Evolutionary conservation across 1,284 basidiomycete species (phyloP).

Genomic region (Cutaneotrichosporon cutaneum): DNA sequence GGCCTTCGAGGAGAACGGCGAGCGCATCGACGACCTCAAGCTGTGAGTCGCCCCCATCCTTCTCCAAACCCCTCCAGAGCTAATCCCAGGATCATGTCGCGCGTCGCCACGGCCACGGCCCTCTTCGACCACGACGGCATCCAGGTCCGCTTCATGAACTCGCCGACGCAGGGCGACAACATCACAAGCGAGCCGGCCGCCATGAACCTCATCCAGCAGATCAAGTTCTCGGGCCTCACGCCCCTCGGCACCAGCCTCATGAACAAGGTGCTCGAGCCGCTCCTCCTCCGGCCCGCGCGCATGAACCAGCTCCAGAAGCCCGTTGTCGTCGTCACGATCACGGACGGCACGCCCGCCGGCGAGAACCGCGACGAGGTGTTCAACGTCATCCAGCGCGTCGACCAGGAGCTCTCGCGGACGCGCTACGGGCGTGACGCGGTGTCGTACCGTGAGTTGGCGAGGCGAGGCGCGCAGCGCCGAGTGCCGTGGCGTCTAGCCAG

Average conservation of each 20-base stretch:
- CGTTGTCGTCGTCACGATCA: conserved; percentile 53
- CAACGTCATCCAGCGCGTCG: conserved; percentile 52
- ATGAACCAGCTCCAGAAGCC: conserved; percentile 53
- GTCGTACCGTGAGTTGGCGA: conserved; percentile 52
- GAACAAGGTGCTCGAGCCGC: conserved; percentile 55
- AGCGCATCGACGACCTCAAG: conserved; percentile 55
- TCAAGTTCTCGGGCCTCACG: conserved; percentile 56
- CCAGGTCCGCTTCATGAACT: conserved; percentile 56
- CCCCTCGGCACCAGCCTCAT: conserved; percentile 53
- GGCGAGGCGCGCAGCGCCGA: neutral
- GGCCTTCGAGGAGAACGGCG: conserved; percentile 53
- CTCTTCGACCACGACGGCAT: conserved; percentile 57
- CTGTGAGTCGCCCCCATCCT: conserved; percentile 31
- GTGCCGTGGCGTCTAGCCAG: too few species aligned
- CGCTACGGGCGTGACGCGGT: conserved; percentile 55
- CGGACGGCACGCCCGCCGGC: conserved; percentile 54
- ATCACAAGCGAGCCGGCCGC: conserved; percentile 52
- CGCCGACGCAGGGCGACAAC: conserved; percentile 53
- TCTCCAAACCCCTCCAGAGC: too few species aligned
- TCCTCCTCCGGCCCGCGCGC: conserved; percentile 53
- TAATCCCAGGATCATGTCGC: conserved; percentile 44
- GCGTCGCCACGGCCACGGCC: conserved; percentile 53
- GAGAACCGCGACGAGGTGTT: conserved; percentile 50
- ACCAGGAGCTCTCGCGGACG: conserved; percentile 46
- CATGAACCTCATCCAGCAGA: conserved; percentile 48